Base-by-base conservation (phyloP, 164 flowering plant species). In the Stephania cephalantha region DNA sequence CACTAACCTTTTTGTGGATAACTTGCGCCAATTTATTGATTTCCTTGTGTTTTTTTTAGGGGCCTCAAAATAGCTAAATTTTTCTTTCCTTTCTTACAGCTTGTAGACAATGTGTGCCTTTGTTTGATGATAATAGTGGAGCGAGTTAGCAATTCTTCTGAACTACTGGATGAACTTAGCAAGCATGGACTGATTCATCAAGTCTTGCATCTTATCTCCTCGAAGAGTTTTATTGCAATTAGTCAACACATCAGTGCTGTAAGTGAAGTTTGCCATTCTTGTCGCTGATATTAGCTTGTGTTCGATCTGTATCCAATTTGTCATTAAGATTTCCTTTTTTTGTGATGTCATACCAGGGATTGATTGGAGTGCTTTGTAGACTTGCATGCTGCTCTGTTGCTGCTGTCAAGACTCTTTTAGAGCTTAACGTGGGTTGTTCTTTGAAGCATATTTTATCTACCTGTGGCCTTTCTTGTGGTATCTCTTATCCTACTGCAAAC, bases 121-220 rank as follows among this genome's bases (percentile, higher is more conserved):
- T 90, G 95, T 86, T 89, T 96, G 78, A 88, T 86, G 11, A 88
- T 80, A 79, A 90, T 96, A 70, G 86, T 78, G 55, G 91, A 86
- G 68, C 81, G 83, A 71, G 82, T 85, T 0, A 73, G 83, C 71
- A 73, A 83, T 48, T 89, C 90, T 61, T 63, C 91, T 70, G 91
- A 85, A 66, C 79, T 86, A 85, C 77, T 94, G 78, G 91, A 89
- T 64, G 88, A 87, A 74, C 84, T 92, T 52, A 91, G 97, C 83
- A 82, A 82, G 75, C 91, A 88, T 80, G 94, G 94, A 67, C 76
- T 91, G 76, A 82, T 94, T 84, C 84, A 85, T 69, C 97, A 90
- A 77, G 86, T 79, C 46, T 63, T 76, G 15, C 87, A 83, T 78
- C 90, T 90, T 55, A 78, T 93, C 50, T 82, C 87, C 79, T 72